These are phyloP conservation scores for Penicillium sp. DNA, from an alignment of 2,329 filamentous ascomycete species.

Conservation along the genomic window DNA sequence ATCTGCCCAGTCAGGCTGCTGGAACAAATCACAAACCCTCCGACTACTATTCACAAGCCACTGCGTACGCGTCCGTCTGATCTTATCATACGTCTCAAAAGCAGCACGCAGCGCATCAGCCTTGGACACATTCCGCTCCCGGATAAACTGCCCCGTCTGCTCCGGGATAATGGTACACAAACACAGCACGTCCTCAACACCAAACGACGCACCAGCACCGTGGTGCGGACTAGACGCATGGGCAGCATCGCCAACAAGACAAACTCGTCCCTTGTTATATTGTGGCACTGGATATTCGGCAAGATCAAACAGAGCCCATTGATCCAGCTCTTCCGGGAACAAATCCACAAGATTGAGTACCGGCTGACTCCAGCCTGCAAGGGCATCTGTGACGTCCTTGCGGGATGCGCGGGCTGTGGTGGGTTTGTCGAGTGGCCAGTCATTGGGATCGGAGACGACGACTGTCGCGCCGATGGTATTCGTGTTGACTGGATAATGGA, in stretches of 20 bases:
- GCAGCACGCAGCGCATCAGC: background rate
- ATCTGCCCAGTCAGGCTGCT: conserved; percentile 8
- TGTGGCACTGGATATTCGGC: conserved; percentile 23
- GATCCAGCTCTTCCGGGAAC: conserved; percentile 10
- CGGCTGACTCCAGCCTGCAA: background rate
- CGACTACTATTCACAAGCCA: conserved; percentile 8
- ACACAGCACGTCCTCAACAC: conserved; percentile 25
- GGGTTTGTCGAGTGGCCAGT: conserved; percentile 15
- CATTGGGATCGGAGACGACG: conserved; percentile 19
- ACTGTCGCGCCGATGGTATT: conserved; percentile 23
- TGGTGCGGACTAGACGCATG: conserved; percentile 13
- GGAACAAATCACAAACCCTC: conserved; percentile 6
- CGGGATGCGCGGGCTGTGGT: background rate
- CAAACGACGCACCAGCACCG: conserved; percentile 10
- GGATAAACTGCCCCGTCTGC: background rate
- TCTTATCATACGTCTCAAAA: background rate
- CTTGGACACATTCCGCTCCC: background rate
- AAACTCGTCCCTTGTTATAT: conserved; percentile 46
- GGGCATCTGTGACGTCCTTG: background rate
- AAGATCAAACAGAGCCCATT: conserved; percentile 16
- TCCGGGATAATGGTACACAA: background rate
- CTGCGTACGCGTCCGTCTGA: background rate
- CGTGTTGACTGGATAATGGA: conserved; percentile 9
- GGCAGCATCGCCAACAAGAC: conserved; percentile 23
- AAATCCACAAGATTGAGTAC: background rate